phyloP scores from a whole-genome alignment of 192 early-diverging fungal species.

The Lunasporangiospora selenospora region DNA sequence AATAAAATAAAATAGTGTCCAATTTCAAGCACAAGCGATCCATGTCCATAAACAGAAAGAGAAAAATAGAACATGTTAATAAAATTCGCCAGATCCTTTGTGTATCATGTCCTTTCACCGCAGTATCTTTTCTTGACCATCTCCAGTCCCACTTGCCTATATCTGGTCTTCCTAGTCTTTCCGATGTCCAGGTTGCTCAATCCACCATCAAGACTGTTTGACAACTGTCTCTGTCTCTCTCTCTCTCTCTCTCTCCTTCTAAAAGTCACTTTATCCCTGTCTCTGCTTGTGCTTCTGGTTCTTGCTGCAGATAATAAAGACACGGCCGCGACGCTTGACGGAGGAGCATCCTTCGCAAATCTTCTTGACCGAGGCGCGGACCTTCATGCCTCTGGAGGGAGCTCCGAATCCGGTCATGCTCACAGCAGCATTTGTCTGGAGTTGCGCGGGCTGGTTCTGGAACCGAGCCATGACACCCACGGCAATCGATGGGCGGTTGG shows the following conservation, averaged over 20 bases:
- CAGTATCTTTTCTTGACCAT: too few species aligned
- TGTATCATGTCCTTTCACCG: too few species aligned
- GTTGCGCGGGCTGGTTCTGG: constrained; percentile 13
- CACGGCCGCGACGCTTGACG: constrained; percentile 79
- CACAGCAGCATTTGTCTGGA: constrained; percentile 10
- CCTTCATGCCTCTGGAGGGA: constrained; percentile 79
- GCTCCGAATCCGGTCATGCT: constrained; percentile 18
- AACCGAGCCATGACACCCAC: constrained; percentile 18
- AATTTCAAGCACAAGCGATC: too few species aligned
- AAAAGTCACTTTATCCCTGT: constrained; percentile 68
- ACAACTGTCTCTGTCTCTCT: too few species aligned
- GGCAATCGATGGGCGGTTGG: constrained; percentile 3
- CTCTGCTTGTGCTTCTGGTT: constrained; percentile 96
- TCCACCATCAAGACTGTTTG: too few species aligned
- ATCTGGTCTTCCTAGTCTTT: too few species aligned
- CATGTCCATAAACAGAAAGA: too few species aligned
- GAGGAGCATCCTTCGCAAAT: constrained; percentile 92
- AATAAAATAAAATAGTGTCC: too few species aligned
- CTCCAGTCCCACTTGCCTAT: too few species aligned
- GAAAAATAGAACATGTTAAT: too few species aligned
- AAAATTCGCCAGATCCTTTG: too few species aligned
- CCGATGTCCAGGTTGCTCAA: too few species aligned
- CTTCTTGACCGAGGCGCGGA: constrained; percentile 87
- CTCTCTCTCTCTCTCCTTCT: background rate
- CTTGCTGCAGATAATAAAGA: constrained; percentile 90